A percentile compares a stretch with the other conserved stretches of the same genome.
phyloP scores from a whole-genome alignment of 306 rosid genomes.

The Lotus japonicus region DNA sequence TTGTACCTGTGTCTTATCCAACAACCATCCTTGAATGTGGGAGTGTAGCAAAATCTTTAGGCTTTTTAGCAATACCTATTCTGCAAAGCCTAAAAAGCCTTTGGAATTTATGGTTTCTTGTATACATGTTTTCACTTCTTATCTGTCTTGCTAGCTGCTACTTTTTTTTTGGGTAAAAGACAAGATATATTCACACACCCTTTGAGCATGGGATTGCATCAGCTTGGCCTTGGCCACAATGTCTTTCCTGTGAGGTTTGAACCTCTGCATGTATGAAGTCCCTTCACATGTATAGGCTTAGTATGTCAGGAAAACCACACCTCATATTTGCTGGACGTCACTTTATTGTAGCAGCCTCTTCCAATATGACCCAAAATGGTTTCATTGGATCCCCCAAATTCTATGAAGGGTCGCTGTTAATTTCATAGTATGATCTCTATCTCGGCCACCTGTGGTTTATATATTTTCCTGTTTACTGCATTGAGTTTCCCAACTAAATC shows the following conservation, averaged over 20 bases:
- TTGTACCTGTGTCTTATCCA: background rate
- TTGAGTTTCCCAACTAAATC: conserved; percentile 12
- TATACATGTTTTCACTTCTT: conserved; percentile 2
- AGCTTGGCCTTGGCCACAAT: background rate
- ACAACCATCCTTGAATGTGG: background rate
- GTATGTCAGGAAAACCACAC: background rate
- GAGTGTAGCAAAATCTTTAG: background rate
- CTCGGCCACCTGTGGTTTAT: conserved; percentile 8
- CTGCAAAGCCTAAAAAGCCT: background rate
- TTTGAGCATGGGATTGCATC: background rate
- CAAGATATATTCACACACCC: background rate
- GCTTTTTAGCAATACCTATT: background rate
- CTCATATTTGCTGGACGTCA: background rate
- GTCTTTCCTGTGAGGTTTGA: background rate
- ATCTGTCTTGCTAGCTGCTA: conserved; percentile 9
- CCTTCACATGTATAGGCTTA: background rate
- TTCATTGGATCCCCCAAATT: conserved; percentile 6
- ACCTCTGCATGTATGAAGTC: background rate
- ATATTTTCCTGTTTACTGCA: background rate
- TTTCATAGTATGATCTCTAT: conserved; percentile 5
- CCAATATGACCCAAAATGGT: background rate
- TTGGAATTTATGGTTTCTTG: background rate
- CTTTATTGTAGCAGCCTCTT: background rate
- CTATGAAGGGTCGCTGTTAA: background rate
- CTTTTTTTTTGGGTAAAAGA: background rate